These are phyloP conservation scores for Lophiotrema nucula DNA, from an alignment of 495 filamentous ascomycete genomes.

Conservation along the genomic window DNA sequence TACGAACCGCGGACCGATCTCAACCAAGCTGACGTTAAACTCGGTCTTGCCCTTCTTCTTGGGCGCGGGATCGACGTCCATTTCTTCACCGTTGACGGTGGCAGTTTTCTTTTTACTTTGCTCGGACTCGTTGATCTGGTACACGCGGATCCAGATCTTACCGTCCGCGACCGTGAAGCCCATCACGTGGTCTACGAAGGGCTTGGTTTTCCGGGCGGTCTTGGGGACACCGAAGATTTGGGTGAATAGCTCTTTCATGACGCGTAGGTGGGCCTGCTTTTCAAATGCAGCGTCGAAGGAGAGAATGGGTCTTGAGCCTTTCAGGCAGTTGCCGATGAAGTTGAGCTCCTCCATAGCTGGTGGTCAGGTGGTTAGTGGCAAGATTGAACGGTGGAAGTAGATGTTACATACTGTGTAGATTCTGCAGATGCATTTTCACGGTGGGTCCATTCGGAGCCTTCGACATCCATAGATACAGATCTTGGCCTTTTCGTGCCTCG, in stretches of 20 bases:
- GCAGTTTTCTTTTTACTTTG: slow-evolving; percentile 48
- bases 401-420: slow-evolving; percentile 33
- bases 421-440: slow-evolving; percentile 79
- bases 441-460: slow-evolving; percentile 95
- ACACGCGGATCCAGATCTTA: slow-evolving; percentile 95
- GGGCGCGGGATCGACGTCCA: slow-evolving; percentile 34
- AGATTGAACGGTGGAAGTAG: background rate
- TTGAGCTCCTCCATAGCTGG: slow-evolving; percentile 88
- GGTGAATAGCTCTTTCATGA: slow-evolving; percentile 83
- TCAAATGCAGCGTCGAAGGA: slow-evolving; percentile 89
- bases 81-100: slow-evolving; percentile 38
- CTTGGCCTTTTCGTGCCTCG: slow-evolving; percentile 91
- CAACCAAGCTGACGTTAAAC: slow-evolving; percentile 72
- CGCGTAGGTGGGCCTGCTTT: slow-evolving; percentile 62
- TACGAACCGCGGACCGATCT: slow-evolving; percentile 94
- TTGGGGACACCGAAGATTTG: slow-evolving; percentile 94
- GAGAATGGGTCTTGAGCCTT: slow-evolving; percentile 90
- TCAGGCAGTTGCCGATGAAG: slow-evolving; percentile 95
- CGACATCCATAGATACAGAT: slow-evolving; percentile 90
- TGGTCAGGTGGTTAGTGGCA: background rate
- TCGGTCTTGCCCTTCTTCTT: slow-evolving; percentile 53
- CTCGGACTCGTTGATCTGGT: slow-evolving; percentile 87
- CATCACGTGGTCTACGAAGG: slow-evolving; percentile 94
- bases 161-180: slow-evolving; percentile 88
- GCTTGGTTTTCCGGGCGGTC: slow-evolving; percentile 82